A percentile compares a stretch with the other conserved stretches of the same genome.
phyloP scores from a whole-genome alignment of 257 asterid genomes.

The Nemophila menziesii region DNA sequence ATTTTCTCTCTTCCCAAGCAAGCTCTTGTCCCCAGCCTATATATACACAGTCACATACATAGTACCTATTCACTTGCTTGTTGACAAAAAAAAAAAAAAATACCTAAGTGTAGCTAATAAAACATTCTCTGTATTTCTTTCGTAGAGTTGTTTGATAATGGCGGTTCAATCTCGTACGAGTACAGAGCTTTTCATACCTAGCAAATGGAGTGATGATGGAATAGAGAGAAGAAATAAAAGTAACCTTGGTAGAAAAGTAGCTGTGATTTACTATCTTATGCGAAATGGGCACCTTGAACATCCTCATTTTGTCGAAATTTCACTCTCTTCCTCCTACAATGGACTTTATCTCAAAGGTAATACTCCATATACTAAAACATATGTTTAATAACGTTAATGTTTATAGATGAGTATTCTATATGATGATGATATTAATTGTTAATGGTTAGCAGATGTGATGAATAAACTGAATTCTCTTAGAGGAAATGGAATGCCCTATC shows the following conservation, averaged over 20 bases:
- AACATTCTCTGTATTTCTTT: not conserved
- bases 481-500: conserved; percentile 28
- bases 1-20: not conserved
- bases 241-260: conserved; percentile 10
- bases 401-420: too few species aligned
- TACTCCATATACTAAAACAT: not conserved
- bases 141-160: conserved; percentile 1
- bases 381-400: not conserved
- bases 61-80: not conserved
- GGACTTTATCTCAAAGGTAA: conserved; percentile 36
- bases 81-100: too few species aligned
- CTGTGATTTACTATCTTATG: conserved; percentile 28
- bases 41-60: not conserved
- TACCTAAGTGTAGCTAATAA: too few species aligned
- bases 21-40: not conserved
- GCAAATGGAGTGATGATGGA: conserved; percentile 11
- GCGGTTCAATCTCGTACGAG: conserved; percentile 15
- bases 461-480: conserved; percentile 25
- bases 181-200: conserved; percentile 18
- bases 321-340: conserved; percentile 17
- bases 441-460: conserved; percentile 20
- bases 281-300: conserved; percentile 33
- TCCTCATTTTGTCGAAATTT: conserved; percentile 30
- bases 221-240: conserved; percentile 1
- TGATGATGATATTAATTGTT: not conserved